Evolutionary conservation across 2,329 filamentous ascomycete genomes (phyloP), one percentile per base, ranked within the genome.

Genomic region (Hypocrella siamensis): DNA sequence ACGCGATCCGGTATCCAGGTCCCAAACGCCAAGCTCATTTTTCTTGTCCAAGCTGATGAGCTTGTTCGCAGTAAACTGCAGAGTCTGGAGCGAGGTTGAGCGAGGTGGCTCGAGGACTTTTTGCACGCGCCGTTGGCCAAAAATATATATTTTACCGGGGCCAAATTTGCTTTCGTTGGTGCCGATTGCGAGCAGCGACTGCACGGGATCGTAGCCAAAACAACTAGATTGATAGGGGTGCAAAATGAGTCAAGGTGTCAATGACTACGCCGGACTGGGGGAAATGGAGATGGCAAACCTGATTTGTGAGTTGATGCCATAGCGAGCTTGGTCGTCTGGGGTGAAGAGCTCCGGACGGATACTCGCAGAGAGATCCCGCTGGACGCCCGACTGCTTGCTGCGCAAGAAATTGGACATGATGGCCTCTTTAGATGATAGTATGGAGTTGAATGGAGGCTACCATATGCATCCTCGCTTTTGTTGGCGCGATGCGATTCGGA

Each of bases 341-440:
- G 71, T 63, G 51, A 96, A 93, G 11, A 82, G 60, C 38, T 83
- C 80, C 24, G 83, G 70, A 14, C 73, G 65, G 40, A 96, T 74
- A 42, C 78, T 80, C 14, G 76, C 75, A 32, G 86, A 93, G 42
- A 98, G 69, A 59, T 96, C 90, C 57, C 79, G 82, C 52, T 85
- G 79, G 45, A 98, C 79, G 47, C 90, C 90, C 35, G 84, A 74
- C 66, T 96, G 90, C 66, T 93, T 94, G 45, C 82, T 80, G 52
- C 90, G 70, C 40, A 98, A 62, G 52, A 96, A 88, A 46, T 80
- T 74, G 34, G 86, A 75, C 86, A 94, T 94, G 30, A 36, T 48
- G 41, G n/a, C 31, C 32, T 24, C 22, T 22, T 16, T 19, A 15
- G 16, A 3, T 26, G 25, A 10, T 16, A 19, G 4, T 12, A 16